A percentile compares a stretch with the other conserved stretches of the same genome.
Evolutionary conservation across 345 rosid species (phyloP).

Genomic region (Populus ilicifolia): DNA sequence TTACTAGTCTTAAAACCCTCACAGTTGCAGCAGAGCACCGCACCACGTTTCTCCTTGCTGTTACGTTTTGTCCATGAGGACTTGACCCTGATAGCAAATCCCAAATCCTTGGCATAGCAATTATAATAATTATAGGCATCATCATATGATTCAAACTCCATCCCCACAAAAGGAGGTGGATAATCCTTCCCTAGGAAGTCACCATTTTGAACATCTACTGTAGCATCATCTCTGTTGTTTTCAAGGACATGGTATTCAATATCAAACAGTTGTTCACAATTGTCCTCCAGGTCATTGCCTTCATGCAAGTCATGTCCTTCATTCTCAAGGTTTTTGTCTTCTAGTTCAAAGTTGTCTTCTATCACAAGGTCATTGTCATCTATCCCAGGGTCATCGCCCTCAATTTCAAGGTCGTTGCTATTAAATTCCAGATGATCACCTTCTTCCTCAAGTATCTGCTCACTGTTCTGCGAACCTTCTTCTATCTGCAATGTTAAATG

Average conservation of each 20-base stretch:
- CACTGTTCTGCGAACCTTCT: slow-evolving; percentile 22
- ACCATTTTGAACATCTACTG: neutral
- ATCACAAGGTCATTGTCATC: slow-evolving; percentile 5
- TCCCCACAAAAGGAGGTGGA: slow-evolving; percentile 21
- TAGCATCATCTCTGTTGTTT: neutral
- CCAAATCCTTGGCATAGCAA: slow-evolving; percentile 24
- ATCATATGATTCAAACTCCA: slow-evolving; percentile 28
- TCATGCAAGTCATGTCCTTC: slow-evolving; percentile 14
- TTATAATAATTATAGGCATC: slow-evolving; percentile 30
- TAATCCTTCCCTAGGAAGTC: slow-evolving; percentile 2
- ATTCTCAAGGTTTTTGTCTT: slow-evolving; percentile 11
- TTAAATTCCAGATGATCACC: slow-evolving; percentile 21
- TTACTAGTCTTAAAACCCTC: slow-evolving; percentile 29
- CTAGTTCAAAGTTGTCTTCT: slow-evolving; percentile 11
- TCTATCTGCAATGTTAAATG: slow-evolving; percentile 17
- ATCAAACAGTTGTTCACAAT: slow-evolving; percentile 6
- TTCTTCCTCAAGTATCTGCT: slow-evolving; percentile 23
- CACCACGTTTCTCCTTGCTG: slow-evolving; percentile 30
- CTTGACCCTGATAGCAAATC: slow-evolving; percentile 28
- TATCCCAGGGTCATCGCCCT: slow-evolving; percentile 10
- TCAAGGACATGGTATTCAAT: slow-evolving; percentile 10
- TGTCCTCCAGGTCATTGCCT: slow-evolving; percentile 9
- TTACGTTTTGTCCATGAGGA: slow-evolving; percentile 31
- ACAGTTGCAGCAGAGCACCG: slow-evolving; percentile 27
- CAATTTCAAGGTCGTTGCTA: slow-evolving; percentile 7